Base-by-base conservation (phyloP, 257 asterid species). In the Solanum peruvianum region DNA sequence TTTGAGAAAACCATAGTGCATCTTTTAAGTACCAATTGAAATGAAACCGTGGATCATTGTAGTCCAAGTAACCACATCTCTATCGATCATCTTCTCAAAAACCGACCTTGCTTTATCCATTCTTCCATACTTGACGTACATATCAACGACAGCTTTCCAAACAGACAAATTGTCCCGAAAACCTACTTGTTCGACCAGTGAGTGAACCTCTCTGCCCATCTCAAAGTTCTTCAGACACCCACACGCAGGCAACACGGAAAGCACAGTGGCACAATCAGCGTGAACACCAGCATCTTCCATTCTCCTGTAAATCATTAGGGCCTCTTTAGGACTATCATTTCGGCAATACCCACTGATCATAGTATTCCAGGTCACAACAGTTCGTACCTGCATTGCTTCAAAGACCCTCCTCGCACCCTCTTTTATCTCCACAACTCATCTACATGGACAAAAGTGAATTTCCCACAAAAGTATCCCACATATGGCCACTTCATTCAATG, bases 31-130 rank as follows among this genome's bases (percentile, higher is more conserved):
- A 84, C 90, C 92, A 15, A 84, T 89, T 87, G 88, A 89, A 87
- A 93, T 85, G 90, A 92, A 93, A 37, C 99, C 98, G n/a, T 94
- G 90, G 58, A 96, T 93, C 93, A 96, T 69, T n/a, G 95, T 88
- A 60, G 99, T 96, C 99, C 99, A 96, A 2, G 95, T 91, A 47
- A 95, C 94, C 35, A 96, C 98, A 82, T 96, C 99, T 88, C 88
- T 95, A 89, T 93, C 93, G 13, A 78, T 84, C 95, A 93, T 92
- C 86, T 77, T 85, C 86, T 93, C 93, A 86, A 94, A 96, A 87
- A 92, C 94, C 33, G n/a, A 66, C 41, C 88, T 93, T 56, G 98
- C 98, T 86, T 93, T 95, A 21, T 93, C 91, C 88, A 92, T 91
- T 71, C 90, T 90, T 69, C 95, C 95, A 83, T 98, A 95, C 86